Evolutionary conservation across 352 stramenopile genomes (phyloP), one percentile per base, ranked within the genome.

Genomic region (Pythium rhizo-oryzae): DNA sequence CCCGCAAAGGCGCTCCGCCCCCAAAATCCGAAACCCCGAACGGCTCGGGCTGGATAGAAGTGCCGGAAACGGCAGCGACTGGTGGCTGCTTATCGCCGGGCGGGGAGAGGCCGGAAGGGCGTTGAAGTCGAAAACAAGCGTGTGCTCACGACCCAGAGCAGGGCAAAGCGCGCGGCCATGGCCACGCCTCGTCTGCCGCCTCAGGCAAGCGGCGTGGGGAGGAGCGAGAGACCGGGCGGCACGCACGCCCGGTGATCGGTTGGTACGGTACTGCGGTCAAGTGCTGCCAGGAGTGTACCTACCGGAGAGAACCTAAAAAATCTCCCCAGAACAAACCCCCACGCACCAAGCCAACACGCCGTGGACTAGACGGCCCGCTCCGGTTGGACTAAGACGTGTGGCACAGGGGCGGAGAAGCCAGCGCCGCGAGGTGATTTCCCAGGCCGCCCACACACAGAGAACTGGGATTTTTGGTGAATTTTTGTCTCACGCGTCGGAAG

Each of bases 361-460:
- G 35, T 49, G 41, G 50, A 56, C 50, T 56, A 39, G 23, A 56
- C 7, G 16, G 15, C 8, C 12, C 8, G 5, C n/a, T 15, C 9
- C 18, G 56, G 56, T 28, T 63, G 56, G 56, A 63, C 56, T 63
- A 63, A 63, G 56, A 63, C 54, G 24, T 12, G 56, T 52, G 24
- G 39, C 12, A 30, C 35, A 30, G 35, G 25, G 13, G 28, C 28
- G 6, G 28, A 2, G 28, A 33, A 33, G 28, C 28, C 28, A 33
- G 28, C n/a, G 28, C 28, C 28, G 28, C 28, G 6, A 33, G 28
- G 28, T 33, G 28, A 33, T 33, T 41, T 51, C 39, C 8, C 12
- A 41, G 23, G n/a, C 24, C 2, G 24, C 13, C 44, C 16, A 8
- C 13, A 50, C 16, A 23, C 33, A 23, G 37, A 11, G 51, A 57